Evolutionary conservation across 352 stramenopile genomes (phyloP).

Genomic region (Achlya hypogyna): DNA sequence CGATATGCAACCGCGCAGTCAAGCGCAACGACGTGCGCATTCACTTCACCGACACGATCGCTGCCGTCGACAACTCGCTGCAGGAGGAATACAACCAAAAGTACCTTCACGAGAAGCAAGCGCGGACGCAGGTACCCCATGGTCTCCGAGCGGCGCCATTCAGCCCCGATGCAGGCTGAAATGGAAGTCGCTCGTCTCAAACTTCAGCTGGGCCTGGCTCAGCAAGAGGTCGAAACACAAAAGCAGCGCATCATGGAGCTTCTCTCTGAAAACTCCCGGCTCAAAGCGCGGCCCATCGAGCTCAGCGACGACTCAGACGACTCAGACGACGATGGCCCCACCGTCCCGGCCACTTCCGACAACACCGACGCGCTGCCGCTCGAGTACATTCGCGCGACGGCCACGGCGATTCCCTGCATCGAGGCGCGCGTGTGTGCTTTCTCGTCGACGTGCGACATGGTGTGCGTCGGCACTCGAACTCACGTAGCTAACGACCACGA

Average conservation of each 20-base stretch:
- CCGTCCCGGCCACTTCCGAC: neutral
- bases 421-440: conserved; percentile 10
- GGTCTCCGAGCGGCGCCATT: neutral
- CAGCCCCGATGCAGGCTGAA: conserved; percentile 23
- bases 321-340: neutral
- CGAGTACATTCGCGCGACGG: neutral
- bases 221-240: conserved; percentile 7
- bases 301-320: neutral
- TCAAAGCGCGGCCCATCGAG: neutral
- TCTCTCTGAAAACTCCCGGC: conserved; percentile 7
- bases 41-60: conserved; percentile 61
- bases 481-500: neutral
- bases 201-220: conserved; percentile 27
- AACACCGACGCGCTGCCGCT: neutral
- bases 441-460: neutral
- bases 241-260: conserved; percentile 14
- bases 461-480: neutral
- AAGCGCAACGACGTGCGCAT: conserved; percentile 41
- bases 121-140: conserved; percentile 26
- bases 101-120: conserved; percentile 45
- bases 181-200: conserved; percentile 37
- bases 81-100: conserved; percentile 47
- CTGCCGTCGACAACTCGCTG: conserved; percentile 64
- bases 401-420: neutral
- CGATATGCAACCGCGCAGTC: conserved; percentile 50